Evolutionary conservation across 345 rosid genomes (phyloP).

Genomic region (Gossypium thurberi): DNA sequence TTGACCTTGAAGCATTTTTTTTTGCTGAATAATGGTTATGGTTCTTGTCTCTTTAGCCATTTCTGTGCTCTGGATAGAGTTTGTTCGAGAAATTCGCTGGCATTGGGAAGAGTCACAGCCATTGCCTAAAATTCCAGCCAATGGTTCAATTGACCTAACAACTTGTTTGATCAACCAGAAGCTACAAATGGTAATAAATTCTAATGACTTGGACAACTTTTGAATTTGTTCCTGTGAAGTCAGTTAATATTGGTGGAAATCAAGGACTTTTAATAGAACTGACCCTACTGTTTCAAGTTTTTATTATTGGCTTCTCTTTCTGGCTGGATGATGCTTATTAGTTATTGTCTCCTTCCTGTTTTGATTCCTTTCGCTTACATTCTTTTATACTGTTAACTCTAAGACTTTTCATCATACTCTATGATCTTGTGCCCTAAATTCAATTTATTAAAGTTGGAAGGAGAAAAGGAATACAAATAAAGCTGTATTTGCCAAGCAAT

Average conservation of each 20-base stretch:
- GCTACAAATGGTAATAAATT: constrained; percentile 72
- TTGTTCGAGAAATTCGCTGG: constrained; percentile 96
- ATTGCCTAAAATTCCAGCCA: constrained; percentile 58
- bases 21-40: constrained; percentile 1
- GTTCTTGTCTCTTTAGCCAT: constrained; percentile 51
- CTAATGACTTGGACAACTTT: background rate
- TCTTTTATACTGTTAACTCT: background rate
- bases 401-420: background rate
- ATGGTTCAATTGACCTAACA: constrained; percentile 70
- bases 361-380: background rate
- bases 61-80: constrained; percentile 87
- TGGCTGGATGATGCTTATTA: background rate
- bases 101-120: constrained; percentile 95
- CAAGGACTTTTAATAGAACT: background rate
- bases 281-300: constrained; percentile 8
- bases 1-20: constrained; percentile 4
- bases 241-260: background rate
- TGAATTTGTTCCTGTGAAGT: constrained; percentile 4
- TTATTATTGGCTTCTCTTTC: background rate
- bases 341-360: background rate
- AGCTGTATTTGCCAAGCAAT: background rate
- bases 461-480: background rate
- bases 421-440: background rate
- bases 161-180: constrained; percentile 70
- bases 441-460: background rate